These are phyloP conservation scores for Salix suchowensis DNA, from an alignment of 345 rosid genomes.

Conservation along the genomic window DNA sequence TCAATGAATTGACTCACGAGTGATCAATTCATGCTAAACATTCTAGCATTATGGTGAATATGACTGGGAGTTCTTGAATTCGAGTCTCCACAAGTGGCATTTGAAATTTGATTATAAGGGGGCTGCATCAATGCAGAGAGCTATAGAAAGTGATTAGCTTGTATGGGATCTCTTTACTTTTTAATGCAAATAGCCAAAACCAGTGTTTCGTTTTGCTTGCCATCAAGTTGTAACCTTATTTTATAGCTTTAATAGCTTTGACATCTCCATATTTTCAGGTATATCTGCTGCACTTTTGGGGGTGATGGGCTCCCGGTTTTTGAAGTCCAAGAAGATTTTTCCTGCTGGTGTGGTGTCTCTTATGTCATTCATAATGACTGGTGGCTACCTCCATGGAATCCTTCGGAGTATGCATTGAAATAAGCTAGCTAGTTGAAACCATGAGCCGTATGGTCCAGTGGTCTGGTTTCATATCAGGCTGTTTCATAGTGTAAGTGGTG, in stretches of 20 bases:
- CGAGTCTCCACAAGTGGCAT: background rate
- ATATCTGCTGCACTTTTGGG: conserved; percentile 59
- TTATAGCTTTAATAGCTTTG: background rate
- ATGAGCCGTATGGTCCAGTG: background rate
- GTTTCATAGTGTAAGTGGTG: background rate
- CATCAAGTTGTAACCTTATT: too few relatives aligned
- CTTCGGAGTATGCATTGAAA: conserved; percentile 52
- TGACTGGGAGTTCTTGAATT: background rate
- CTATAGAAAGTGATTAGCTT: too few relatives aligned
- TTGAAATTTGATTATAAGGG: background rate
- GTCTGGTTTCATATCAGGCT: background rate
- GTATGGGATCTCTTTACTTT: too few relatives aligned
- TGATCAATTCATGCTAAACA: background rate
- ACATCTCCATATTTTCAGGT: conserved; percentile 36
- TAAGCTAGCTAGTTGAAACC: background rate
- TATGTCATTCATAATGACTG: conserved; percentile 72
- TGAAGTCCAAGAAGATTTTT: conserved; percentile 63
- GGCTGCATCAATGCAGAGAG: background rate
- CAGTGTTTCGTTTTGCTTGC: too few relatives aligned
- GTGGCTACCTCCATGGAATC: conserved; percentile 77
- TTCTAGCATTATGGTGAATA: background rate
- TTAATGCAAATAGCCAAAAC: too few relatives aligned
- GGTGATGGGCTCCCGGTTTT: conserved; percentile 83
- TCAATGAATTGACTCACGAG: background rate
- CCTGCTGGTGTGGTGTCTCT: conserved; percentile 90